Evolutionary conservation across 352 stramenopile genomes (phyloP).

Genomic region (Proteromonas lacertae): DNA sequence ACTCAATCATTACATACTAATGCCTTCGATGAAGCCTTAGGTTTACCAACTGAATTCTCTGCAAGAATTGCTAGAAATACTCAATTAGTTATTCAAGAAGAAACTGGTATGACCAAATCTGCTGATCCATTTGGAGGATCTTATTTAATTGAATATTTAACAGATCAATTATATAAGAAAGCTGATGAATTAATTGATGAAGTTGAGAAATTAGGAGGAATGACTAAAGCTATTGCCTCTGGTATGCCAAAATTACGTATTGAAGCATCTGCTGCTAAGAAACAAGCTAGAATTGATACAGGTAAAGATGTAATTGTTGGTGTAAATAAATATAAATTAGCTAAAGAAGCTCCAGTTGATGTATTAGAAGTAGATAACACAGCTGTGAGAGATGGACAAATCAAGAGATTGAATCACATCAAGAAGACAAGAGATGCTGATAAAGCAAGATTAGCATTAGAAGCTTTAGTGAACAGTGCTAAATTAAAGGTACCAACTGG

Average conservation of each 20-base stretch:
- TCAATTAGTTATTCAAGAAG: slow-evolving; percentile 83
- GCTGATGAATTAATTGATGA: slow-evolving; percentile 29
- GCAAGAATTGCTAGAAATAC: slow-evolving; percentile 78
- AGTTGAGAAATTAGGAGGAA: slow-evolving; percentile 60
- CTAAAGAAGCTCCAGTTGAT: slow-evolving; percentile 36
- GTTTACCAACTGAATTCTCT: slow-evolving; percentile 70
- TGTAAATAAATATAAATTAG: slow-evolving; percentile 69
- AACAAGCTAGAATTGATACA: slow-evolving; percentile 70
- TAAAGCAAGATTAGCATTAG: slow-evolving; percentile 21
- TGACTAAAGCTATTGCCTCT: slow-evolving; percentile 78
- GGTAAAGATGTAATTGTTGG: slow-evolving; percentile 66
- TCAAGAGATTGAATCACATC: slow-evolving; percentile 32
- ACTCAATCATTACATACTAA: slow-evolving; percentile 92
- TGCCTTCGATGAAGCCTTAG: slow-evolving; percentile 74
- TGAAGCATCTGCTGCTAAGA: slow-evolving; percentile 73
- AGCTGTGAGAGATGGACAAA: slow-evolving; percentile 44
- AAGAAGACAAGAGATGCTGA: slow-evolving; percentile 39
- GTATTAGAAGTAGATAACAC: slow-evolving; percentile 67
- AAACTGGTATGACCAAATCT: slow-evolving; percentile 56
- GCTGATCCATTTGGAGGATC: slow-evolving; percentile 78
- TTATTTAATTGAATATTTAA: slow-evolving; percentile 85
- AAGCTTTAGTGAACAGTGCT: slow-evolving; percentile 12
- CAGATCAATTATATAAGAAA: slow-evolving; percentile 36
- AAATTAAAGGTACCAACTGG: slow-evolving; percentile 13
- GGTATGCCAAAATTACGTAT: slow-evolving; percentile 78